These are phyloP conservation scores for Coprinopsis cinerea DNA, from an alignment of 768 basidiomycete genomes.

Conservation along the genomic window DNA sequence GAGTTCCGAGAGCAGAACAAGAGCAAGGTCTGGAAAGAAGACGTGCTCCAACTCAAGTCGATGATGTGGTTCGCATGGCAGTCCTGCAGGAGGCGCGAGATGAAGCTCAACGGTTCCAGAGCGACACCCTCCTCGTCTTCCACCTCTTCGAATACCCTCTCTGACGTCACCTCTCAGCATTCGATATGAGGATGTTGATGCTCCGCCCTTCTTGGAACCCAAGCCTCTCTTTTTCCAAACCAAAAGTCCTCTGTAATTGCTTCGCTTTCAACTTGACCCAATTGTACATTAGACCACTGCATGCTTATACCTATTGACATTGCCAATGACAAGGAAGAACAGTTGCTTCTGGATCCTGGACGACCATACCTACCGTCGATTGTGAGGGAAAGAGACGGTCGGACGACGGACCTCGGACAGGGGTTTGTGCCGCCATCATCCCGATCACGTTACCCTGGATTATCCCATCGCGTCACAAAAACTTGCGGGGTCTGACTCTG, in stretches of 20 bases:
- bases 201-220: too few species aligned
- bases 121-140: too few species aligned
- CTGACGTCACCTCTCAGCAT: too few species aligned
- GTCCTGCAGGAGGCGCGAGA: conserved; percentile 46
- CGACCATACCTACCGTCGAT: too few species aligned
- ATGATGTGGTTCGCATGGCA: conserved; percentile 96
- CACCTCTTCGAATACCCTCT: too few species aligned
- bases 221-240: too few species aligned
- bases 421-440: too few species aligned
- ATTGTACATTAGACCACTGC: background rate
- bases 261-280: background rate
- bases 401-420: background rate
- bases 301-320: conserved; percentile 1
- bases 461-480: conserved; percentile 6
- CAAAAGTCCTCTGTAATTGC: too few species aligned
- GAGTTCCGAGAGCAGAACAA: conserved; percentile 92
- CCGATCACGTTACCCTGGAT: background rate
- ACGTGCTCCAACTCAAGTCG: conserved; percentile 83
- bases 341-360: too few species aligned
- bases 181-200: too few species aligned
- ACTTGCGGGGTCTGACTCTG: background rate
- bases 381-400: too few species aligned
- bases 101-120: background rate
- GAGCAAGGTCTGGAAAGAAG: conserved; percentile 87
- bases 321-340: background rate